A percentile compares a stretch with the other conserved stretches of the same genome.
phyloP scores from a whole-genome alignment of 345 rosid genomes.

The Lepidium sativum region DNA sequence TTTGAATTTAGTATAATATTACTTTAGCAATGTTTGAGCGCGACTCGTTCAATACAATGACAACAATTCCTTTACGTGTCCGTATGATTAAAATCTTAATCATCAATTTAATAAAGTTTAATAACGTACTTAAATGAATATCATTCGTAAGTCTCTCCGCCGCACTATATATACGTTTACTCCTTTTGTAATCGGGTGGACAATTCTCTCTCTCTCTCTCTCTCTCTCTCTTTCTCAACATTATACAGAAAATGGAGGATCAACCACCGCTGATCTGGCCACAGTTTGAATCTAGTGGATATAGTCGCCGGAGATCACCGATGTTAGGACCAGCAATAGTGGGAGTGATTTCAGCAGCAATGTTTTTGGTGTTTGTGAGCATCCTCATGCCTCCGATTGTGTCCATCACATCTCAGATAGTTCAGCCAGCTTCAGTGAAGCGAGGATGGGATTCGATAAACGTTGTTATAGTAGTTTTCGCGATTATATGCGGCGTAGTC shows the following conservation, averaged over 20 bases:
- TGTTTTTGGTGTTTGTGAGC: constrained; percentile 36
- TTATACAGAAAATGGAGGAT: constrained; percentile 27
- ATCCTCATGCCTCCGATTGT: constrained; percentile 39
- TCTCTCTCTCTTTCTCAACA: not conserved
- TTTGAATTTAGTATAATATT: not conserved
- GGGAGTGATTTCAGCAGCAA: constrained; percentile 36
- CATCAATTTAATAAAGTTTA: not conserved
- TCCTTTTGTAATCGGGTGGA: constrained; percentile 8
- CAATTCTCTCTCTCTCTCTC: constrained; percentile 7
- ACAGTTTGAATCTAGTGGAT: constrained; percentile 28
- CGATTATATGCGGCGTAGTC: constrained; percentile 67
- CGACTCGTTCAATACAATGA: constrained; percentile 24
- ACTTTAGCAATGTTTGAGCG: not conserved
- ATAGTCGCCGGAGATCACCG: constrained; percentile 33
- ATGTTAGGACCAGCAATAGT: constrained; percentile 36
- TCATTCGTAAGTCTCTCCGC: not conserved
- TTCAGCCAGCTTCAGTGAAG: constrained; percentile 36
- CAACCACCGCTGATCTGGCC: constrained; percentile 44
- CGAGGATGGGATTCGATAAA: constrained; percentile 65
- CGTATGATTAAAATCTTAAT: constrained; percentile 24
- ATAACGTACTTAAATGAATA: constrained; percentile 6
- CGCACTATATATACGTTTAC: constrained; percentile 16
- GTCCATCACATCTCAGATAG: constrained; percentile 35
- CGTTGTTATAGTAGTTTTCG: constrained; percentile 50
- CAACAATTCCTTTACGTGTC: constrained; percentile 32